These are phyloP conservation scores for Septoria linicola DNA, from an alignment of 2,329 filamentous ascomycete genomes.

Conservation along the genomic window DNA sequence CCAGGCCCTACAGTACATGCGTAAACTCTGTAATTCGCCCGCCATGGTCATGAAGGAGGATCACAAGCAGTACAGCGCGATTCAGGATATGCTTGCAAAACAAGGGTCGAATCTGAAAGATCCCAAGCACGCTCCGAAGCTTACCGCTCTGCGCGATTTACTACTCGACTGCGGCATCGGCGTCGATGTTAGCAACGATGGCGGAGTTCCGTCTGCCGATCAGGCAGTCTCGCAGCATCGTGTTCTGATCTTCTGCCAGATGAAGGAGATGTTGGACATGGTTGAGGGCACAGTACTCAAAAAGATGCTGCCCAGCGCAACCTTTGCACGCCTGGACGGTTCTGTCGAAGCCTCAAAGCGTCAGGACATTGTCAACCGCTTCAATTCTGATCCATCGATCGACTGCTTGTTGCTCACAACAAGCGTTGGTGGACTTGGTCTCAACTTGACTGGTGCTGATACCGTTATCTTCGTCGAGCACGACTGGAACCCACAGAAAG, in stretches of 20 bases:
- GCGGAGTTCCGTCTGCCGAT: conserved; percentile 56
- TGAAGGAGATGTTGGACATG: conserved; percentile 99
- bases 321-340: conserved; percentile 91
- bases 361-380: conserved; percentile 97
- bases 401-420: conserved; percentile 92
- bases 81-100: conserved; percentile 74
- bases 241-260: conserved; percentile 95
- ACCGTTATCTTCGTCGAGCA: conserved; percentile 99
- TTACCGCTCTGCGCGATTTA: conserved; percentile 83
- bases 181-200: conserved; percentile 50
- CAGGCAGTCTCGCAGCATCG: conserved; percentile 94
- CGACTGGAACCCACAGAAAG: conserved; percentile 99
- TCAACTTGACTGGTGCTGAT: conserved; percentile 94
- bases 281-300: conserved; percentile 92
- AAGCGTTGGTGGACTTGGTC: conserved; percentile 86
- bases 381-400: conserved; percentile 96
- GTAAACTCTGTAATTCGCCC: conserved; percentile 96
- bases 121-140: conserved; percentile 83
- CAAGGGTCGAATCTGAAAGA: conserved; percentile 83
- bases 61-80: conserved; percentile 85
- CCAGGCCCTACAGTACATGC: conserved; percentile 98
- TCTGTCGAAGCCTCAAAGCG: conserved; percentile 88
- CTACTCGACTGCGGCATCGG: conserved; percentile 99
- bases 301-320: conserved; percentile 86
- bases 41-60: conserved; percentile 93